These are phyloP conservation scores for Voacanga thouarsii DNA, from an alignment of 257 asterid genomes.

Conservation along the genomic window DNA sequence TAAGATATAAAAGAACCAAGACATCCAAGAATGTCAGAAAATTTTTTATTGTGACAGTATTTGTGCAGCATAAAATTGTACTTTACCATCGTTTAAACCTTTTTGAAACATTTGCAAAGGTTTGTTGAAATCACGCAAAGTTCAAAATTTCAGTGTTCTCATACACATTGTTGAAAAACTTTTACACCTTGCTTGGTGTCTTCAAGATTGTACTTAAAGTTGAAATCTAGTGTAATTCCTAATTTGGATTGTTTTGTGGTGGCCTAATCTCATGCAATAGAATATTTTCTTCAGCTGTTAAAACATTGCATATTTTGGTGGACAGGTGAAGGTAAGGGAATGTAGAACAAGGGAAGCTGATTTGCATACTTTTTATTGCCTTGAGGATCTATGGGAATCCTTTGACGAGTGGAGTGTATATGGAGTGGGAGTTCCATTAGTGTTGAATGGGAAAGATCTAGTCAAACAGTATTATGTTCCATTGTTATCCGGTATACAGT, in stretches of 20 bases:
- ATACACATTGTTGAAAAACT: too few relatives aligned
- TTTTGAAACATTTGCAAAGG: background rate
- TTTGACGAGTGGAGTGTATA: conserved; percentile 57
- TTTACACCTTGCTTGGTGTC: too few relatives aligned
- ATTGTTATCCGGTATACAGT: conserved; percentile 71
- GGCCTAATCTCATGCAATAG: background rate
- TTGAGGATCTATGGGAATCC: conserved; percentile 67
- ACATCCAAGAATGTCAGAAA: background rate
- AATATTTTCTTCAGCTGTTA: background rate
- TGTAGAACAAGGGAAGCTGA: conserved; percentile 31
- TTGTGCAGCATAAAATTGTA: too few relatives aligned
- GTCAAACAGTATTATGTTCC: conserved; percentile 72
- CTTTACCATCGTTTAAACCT: background rate
- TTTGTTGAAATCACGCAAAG: background rate
- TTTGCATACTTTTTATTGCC: conserved; percentile 40
- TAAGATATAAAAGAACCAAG: background rate
- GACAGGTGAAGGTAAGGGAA: conserved; percentile 41
- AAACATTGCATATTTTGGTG: conserved; percentile 8
- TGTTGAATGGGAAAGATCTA: conserved; percentile 44
- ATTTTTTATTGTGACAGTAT: background rate
- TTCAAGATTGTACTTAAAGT: background rate
- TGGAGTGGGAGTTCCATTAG: conserved; percentile 69
- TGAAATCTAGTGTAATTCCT: background rate
- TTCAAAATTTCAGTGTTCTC: background rate
- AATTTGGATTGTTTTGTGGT: background rate